phyloP scores from a whole-genome alignment of 768 basidiomycete species.

The Dictyophora rubrovolvata region DNA sequence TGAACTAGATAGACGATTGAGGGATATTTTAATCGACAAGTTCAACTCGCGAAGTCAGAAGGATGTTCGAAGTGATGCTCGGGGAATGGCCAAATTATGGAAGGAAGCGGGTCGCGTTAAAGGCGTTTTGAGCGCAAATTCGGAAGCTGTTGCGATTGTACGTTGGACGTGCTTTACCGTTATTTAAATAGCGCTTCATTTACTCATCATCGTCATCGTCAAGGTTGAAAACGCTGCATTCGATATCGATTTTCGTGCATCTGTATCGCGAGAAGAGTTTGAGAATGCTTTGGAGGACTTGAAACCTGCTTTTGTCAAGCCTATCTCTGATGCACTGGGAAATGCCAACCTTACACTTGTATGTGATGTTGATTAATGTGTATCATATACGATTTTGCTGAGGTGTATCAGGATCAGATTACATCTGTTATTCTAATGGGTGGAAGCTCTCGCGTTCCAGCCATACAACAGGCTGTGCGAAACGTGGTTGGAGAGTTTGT shows the following conservation, averaged over 20 bases:
- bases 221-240: constrained; percentile 82
- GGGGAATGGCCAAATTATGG: constrained; percentile 87
- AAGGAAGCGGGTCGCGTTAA: constrained; percentile 92
- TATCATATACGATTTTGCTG: not conserved
- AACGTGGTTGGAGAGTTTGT: constrained; percentile 69
- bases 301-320: constrained; percentile 49
- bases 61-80: constrained; percentile 61
- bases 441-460: constrained; percentile 80
- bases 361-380: constrained; percentile 14
- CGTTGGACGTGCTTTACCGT: constrained; percentile 18
- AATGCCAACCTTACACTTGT: constrained; percentile 61
- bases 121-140: constrained; percentile 86
- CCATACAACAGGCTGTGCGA: constrained; percentile 79
- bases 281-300: constrained; percentile 66
- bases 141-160: constrained; percentile 64
- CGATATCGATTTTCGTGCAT: constrained; percentile 83
- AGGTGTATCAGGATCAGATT: constrained; percentile 51
- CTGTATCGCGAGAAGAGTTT: constrained; percentile 68
- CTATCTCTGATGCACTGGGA: constrained; percentile 63
- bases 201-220: not conserved
- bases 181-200: not conserved
- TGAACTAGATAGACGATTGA: constrained; percentile 74
- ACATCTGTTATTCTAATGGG: constrained; percentile 90
- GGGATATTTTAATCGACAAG: constrained; percentile 65
- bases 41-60: constrained; percentile 66